Evolutionary conservation across 1,139 yeast species (phyloP).

Genomic region (Geotrichum siamense): DNA sequence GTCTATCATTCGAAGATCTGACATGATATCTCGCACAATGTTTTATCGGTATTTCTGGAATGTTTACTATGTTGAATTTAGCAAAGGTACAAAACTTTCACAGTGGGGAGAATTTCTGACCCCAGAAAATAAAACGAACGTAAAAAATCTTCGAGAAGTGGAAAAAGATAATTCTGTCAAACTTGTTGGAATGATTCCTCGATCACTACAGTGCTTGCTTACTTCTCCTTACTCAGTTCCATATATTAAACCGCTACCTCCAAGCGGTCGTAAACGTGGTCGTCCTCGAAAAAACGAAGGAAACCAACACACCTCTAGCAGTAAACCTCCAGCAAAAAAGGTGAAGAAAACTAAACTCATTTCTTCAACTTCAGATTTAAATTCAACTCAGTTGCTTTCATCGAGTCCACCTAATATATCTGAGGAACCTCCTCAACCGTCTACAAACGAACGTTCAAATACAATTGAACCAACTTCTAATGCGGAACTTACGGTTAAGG

Average conservation of each 20-base stretch:
- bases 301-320: not conserved
- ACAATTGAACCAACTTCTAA: not conserved
- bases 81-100: slow-evolving; percentile 25
- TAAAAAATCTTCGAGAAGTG: not conserved
- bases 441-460: not conserved
- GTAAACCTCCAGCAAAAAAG: not conserved
- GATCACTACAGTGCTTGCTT: not conserved
- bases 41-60: slow-evolving; percentile 61
- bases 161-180: not conserved
- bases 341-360: not conserved
- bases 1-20: slow-evolving; percentile 55
- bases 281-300: slow-evolving; percentile 27
- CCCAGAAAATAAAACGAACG: slow-evolving; percentile 2
- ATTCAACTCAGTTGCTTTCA: too few species aligned
- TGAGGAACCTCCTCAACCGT: not conserved
- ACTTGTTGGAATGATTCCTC: not conserved
- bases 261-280: slow-evolving; percentile 26
- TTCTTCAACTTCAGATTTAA: not conserved
- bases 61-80: slow-evolving; percentile 34
- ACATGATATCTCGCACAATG: slow-evolving; percentile 65
- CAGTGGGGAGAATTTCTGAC: slow-evolving; percentile 29
- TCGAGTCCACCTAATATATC: not conserved
- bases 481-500: too few species aligned
- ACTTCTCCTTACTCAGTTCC: not conserved
- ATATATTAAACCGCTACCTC: not conserved